phyloP scores from a whole-genome alignment of 2,329 filamentous ascomycete species.

The Microcyclospora tardicrescens region DNA sequence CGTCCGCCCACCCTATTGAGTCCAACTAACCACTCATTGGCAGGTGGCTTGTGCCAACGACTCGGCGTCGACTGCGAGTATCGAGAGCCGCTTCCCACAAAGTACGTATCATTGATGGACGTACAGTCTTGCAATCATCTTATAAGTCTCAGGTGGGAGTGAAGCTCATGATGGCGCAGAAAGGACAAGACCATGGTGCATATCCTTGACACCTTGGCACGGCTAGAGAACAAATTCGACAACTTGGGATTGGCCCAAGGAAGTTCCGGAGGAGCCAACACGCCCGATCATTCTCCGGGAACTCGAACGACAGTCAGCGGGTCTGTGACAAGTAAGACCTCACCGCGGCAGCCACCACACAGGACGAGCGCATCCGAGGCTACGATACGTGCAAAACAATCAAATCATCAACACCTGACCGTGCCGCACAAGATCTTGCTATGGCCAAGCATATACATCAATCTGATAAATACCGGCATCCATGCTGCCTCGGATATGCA shows the following conservation, averaged over 20 bases:
- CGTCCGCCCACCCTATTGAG: background rate
- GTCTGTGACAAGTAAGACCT: background rate
- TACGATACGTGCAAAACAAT: background rate
- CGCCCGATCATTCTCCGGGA: constrained; percentile 3
- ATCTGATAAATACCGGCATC: constrained; percentile 23
- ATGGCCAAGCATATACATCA: constrained; percentile 30
- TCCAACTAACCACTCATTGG: background rate
- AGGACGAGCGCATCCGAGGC: no score
- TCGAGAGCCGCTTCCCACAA: constrained; percentile 48
- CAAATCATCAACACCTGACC: constrained; percentile 22
- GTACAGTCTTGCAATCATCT: background rate
- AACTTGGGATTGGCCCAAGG: constrained; percentile 14
- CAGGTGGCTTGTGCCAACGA: constrained; percentile 28
- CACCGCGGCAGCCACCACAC: background rate
- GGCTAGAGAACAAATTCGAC: constrained; percentile 45
- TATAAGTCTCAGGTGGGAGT: background rate
- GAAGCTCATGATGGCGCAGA: constrained; percentile 23
- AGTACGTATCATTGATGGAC: constrained; percentile 34
- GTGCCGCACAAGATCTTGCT: constrained; percentile 40
- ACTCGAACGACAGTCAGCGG: constrained; percentile 3
- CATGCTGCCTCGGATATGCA: constrained; percentile 22
- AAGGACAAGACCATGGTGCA: constrained; percentile 52
- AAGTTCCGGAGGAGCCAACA: constrained; percentile 1
- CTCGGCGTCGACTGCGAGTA: constrained; percentile 48
- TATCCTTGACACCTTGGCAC: constrained; percentile 44